Evolutionary conservation across 1,284 basidiomycete species (phyloP).

Genomic region (Phellopilus nigrolimitatus): DNA sequence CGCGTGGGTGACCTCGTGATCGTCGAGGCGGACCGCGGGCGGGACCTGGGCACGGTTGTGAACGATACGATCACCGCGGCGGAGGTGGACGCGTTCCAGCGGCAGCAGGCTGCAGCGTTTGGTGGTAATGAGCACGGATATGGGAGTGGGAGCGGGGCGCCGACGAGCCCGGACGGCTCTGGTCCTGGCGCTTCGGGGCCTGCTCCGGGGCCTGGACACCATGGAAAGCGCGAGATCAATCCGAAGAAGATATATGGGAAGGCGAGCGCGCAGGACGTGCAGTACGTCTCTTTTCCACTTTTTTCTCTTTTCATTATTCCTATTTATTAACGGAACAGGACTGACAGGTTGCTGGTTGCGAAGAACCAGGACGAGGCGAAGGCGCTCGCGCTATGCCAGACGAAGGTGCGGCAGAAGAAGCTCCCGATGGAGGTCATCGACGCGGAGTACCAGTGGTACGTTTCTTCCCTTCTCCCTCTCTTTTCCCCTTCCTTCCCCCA

Average conservation of each 20-base stretch:
- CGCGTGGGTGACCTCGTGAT: slow-evolving; percentile 88
- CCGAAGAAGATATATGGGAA: slow-evolving; percentile 97
- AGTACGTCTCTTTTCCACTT: slow-evolving; percentile 47
- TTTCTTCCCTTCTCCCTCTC: slow-evolving; percentile 20
- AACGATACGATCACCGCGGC: slow-evolving; percentile 88
- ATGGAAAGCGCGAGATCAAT: slow-evolving; percentile 80
- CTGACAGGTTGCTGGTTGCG: slow-evolving; percentile 58
- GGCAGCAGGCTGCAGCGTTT: slow-evolving; percentile 48
- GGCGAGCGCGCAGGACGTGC: slow-evolving; percentile 79
- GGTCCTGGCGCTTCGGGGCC: not conserved
- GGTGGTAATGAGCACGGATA: slow-evolving; percentile 36
- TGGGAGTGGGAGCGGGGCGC: slow-evolving; percentile 36
- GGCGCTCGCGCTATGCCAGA: slow-evolving; percentile 86
- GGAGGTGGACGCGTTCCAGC: slow-evolving; percentile 89
- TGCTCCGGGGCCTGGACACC: slow-evolving; percentile 22
- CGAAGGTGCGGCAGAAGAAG: slow-evolving; percentile 87
- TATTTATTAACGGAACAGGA: too few species aligned
- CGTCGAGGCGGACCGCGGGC: slow-evolving; percentile 94
- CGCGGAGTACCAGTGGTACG: slow-evolving; percentile 95
- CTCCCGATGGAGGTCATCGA: slow-evolving; percentile 98
- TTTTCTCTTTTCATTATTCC: slow-evolving; percentile 10
- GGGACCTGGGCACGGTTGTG: slow-evolving; percentile 86
- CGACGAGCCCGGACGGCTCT: slow-evolving; percentile 50
- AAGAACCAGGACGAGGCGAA: slow-evolving; percentile 91
- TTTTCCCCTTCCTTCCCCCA: not conserved